A percentile compares a stretch with the other conserved stretches of the same genome.
These are phyloP conservation scores for Hypomontagnella monticulosa DNA, from an alignment of 495 filamentous ascomycete species.

Conservation along the genomic window DNA sequence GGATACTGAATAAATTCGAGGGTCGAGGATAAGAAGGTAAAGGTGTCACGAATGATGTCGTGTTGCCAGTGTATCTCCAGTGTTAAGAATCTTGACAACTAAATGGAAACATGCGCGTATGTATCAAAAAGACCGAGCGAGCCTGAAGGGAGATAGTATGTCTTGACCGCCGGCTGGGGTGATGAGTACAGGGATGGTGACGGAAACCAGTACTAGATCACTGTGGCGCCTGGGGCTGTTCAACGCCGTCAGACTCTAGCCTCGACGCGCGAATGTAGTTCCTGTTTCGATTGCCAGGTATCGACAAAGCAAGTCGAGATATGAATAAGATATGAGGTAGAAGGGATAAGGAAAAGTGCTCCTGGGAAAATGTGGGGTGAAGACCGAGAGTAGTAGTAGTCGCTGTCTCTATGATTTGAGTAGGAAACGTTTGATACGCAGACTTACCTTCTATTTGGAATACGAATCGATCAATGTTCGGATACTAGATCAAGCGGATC, in stretches of 20 bases:
- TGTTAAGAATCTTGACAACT: slow-evolving; percentile 21
- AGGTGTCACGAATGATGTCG: slow-evolving; percentile 24
- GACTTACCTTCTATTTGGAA: slow-evolving; percentile 8
- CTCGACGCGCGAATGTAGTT: slow-evolving; percentile 12
- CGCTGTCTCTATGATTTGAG: slow-evolving; percentile 9
- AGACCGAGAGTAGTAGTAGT: slow-evolving; percentile 1
- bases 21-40: slow-evolving; percentile 15
- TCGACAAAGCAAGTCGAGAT: slow-evolving; percentile 16
- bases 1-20: slow-evolving; percentile 31
- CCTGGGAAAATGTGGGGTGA: neutral
- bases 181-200: slow-evolving; percentile 21
- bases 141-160: slow-evolving; percentile 29
- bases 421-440: slow-evolving; percentile 15
- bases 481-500: slow-evolving; percentile 4
- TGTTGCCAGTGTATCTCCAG: slow-evolving; percentile 19
- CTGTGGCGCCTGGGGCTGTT: slow-evolving; percentile 37
- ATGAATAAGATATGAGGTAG: neutral
- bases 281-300: neutral
- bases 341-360: slow-evolving; percentile 1
- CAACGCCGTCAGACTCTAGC: slow-evolving; percentile 30
- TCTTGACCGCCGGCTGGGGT: slow-evolving; percentile 34
- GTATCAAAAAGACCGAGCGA: slow-evolving; percentile 16
- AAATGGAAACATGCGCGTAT: slow-evolving; percentile 2
- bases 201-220: slow-evolving; percentile 24
- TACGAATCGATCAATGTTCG: neutral